Base-by-base conservation (phyloP, 106 monocot species). In the Acanthochlamys bracteata region DNA sequence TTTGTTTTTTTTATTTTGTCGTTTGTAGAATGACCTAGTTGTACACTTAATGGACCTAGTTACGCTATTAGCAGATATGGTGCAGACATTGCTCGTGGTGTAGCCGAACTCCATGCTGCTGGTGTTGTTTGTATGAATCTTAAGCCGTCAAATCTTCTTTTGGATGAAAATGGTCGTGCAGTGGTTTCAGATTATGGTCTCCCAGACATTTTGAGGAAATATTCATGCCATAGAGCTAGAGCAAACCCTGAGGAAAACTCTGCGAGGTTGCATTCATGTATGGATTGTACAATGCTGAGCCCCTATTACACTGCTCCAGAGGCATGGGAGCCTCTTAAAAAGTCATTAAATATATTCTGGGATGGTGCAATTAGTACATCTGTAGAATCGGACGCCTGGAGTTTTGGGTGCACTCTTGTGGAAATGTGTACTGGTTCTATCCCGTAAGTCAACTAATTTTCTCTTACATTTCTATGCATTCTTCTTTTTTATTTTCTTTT, bases 401-500 rank as follows among this genome's bases (percentile, higher is more conserved):
- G 98, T 75, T 98, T 98, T 77, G 98, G 92, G 55, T 98, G 98
- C 24, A 86, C 85, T 7, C 78, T 98, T 46, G 92, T 98, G 57
- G 98, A 98, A 71, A 98, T 98, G 98, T 98, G 98, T 76, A 98
- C 98, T 79, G 92, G 92, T 65, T 88, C 88, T 65, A 77, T 92
- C 65, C 91, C 98, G 98, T 98, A 92, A 46, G 98, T 92, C 25
- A 8, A 69, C 39, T 47, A 24, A 59, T 41, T 20, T 70, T 53
- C 7, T 20, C 67, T 77, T 58, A 41, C 21, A 75, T 10, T 42
- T 56, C 14, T 68, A 61, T n/a, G n/a, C n/a, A n/a, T n/a, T n/a
- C n/a, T n/a, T n/a, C n/a, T n/a, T n/a, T n/a, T n/a, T n/a, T n/a
- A n/a, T n/a, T n/a, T n/a, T n/a, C n/a, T n/a, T n/a, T n/a, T n/a